Evolutionary conservation across 2,329 filamentous ascomycete species (phyloP).

Genomic region (Karstenula rhodostoma): DNA sequence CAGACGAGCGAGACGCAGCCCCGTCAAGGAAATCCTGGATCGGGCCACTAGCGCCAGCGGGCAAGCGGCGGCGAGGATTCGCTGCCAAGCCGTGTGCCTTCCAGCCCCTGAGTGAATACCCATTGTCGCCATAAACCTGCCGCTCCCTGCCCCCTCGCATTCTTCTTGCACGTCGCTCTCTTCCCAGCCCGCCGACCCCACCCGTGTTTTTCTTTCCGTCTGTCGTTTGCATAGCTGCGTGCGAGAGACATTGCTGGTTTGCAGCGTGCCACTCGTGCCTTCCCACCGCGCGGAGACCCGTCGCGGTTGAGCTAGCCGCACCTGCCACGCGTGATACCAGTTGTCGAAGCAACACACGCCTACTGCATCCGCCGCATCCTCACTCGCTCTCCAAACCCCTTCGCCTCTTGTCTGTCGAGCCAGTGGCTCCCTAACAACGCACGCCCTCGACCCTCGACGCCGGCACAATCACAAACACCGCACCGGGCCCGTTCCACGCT

Average conservation of each 20-base stretch:
- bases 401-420: constrained; percentile 4
- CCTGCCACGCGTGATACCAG: constrained; percentile 42
- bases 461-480: constrained; percentile 24
- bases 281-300: constrained; percentile 33
- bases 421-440: constrained; percentile 3
- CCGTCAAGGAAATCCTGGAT: constrained; percentile 10
- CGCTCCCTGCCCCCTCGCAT: constrained; percentile 39
- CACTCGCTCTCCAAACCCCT: constrained; percentile 36
- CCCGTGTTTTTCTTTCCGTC: constrained; percentile 30
- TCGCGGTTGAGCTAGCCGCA: constrained; percentile 24
- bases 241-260: constrained; percentile 19
- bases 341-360: constrained; percentile 37
- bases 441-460: constrained; percentile 18
- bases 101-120: constrained; percentile 15
- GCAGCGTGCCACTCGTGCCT: constrained; percentile 10
- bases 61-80: constrained; percentile 3
- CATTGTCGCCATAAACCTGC: constrained; percentile 31
- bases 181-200: constrained; percentile 34
- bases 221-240: constrained; percentile 40
- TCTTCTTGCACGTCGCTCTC: constrained; percentile 40
- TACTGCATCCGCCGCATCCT: constrained; percentile 31
- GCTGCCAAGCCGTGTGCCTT: constrained; percentile 12
- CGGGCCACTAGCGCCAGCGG: constrained; percentile 6
- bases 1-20: not conserved
- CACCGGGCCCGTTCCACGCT: constrained; percentile 21